A percentile compares a stretch with the other conserved stretches of the same genome.
Evolutionary conservation across 2,329 filamentous ascomycete genomes (phyloP).

Genomic region (Phoma herbarum): DNA sequence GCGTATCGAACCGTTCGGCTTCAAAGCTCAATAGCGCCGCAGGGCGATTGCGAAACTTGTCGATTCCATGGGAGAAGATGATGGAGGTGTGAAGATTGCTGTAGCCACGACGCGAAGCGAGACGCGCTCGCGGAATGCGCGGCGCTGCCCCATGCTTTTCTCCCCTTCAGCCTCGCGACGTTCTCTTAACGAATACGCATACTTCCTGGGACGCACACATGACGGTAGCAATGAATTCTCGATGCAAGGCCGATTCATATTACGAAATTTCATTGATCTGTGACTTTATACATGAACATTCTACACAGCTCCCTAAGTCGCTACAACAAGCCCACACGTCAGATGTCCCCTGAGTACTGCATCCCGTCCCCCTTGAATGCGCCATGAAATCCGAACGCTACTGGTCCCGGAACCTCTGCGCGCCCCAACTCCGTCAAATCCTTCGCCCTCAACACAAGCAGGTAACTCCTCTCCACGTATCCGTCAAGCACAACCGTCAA

Average conservation of each 20-base stretch:
- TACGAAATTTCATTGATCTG: neutral
- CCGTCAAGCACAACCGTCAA: conserved; percentile 72
- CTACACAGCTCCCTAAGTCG: neutral
- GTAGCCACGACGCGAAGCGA: no score
- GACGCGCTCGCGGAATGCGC: neutral
- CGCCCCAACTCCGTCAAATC: conserved; percentile 71
- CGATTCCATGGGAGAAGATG: no score
- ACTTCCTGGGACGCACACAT: no score
- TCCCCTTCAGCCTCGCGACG: neutral
- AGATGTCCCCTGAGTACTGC: conserved; percentile 29
- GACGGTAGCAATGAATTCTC: no score
- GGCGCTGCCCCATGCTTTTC: conserved; percentile 2
- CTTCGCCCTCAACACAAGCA: conserved; percentile 70
- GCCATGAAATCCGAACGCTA: conserved; percentile 73
- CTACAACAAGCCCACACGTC: no score
- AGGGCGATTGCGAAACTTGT: no score
- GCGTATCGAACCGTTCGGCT: no score
- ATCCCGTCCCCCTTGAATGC: conserved; percentile 52
- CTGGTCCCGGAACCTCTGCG: conserved; percentile 68
- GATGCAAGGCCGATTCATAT: no score
- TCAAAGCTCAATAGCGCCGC: no score
- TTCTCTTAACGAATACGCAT: neutral
- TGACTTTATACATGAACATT: neutral
- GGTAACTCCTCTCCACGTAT: conserved; percentile 65
- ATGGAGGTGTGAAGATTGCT: no score